These are phyloP conservation scores for Sindora glabra DNA, from an alignment of 306 rosid species.

Conservation along the genomic window DNA sequence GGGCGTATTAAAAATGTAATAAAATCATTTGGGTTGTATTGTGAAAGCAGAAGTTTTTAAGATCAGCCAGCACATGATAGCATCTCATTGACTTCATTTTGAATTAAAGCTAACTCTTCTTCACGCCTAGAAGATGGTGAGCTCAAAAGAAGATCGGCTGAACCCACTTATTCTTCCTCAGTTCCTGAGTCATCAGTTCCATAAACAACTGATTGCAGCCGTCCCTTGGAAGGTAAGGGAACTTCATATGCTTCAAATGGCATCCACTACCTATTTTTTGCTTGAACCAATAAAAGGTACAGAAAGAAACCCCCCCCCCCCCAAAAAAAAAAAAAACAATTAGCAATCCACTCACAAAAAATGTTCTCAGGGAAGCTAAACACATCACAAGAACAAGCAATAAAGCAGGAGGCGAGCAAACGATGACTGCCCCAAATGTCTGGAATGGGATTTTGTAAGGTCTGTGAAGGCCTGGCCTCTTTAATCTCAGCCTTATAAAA, in stretches of 20 bases:
- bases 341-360: conserved; percentile 51
- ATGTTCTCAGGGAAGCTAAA: conserved; percentile 66
- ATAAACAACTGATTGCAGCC: conserved; percentile 22
- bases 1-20: no score
- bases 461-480: conserved; percentile 61
- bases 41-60: no score
- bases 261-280: conserved; percentile 46
- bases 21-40: no score
- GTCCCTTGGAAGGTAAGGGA: conserved; percentile 17
- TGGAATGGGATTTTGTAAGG: conserved; percentile 75
- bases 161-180: conserved; percentile 34
- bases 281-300: conserved; percentile 51
- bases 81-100: conserved; percentile 18
- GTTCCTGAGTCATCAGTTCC: conserved; percentile 21
- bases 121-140: conserved; percentile 18
- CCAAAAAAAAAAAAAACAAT: no score
- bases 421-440: conserved; percentile 61
- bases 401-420: conserved; percentile 66
- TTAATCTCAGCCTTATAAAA: conserved; percentile 56
- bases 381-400: conserved; percentile 82
- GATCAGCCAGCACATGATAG: no score
- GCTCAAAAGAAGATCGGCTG: conserved; percentile 34
- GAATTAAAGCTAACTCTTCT: conserved; percentile 28
- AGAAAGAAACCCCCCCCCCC: conserved; percentile 54
- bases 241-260: conserved; percentile 31